Percentiles rank a stretch among this genome's conserved stretches.
Evolutionary conservation across 1,139 yeast genomes (phyloP).

Genomic region (Debaryomyces robertsiae): DNA sequence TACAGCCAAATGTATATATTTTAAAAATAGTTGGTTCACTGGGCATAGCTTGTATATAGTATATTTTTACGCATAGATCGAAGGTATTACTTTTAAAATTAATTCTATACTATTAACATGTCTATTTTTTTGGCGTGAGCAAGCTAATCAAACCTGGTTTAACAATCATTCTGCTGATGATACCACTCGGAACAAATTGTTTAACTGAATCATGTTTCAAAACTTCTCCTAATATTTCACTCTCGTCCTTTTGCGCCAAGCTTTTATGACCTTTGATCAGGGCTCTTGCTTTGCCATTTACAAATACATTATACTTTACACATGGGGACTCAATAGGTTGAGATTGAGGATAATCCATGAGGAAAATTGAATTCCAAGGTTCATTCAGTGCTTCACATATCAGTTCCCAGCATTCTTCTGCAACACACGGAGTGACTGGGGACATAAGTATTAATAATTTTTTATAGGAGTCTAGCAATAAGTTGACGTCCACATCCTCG

Average conservation of each 20-base stretch:
- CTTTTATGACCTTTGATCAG: slow-evolving; percentile 40
- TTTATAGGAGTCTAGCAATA: slow-evolving; percentile 44
- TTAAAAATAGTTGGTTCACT: slow-evolving; percentile 14
- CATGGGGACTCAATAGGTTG: slow-evolving; percentile 39
- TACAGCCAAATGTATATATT: slow-evolving; percentile 18
- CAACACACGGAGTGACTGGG: slow-evolving; percentile 77
- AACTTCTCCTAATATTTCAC: slow-evolving; percentile 21
- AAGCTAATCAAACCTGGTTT: slow-evolving; percentile 29
- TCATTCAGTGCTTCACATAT: slow-evolving; percentile 33
- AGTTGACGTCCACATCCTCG: slow-evolving; percentile 27
- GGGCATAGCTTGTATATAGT: slow-evolving; percentile 12
- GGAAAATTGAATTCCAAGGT: slow-evolving; percentile 57
- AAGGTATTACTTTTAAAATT: slow-evolving; percentile 10
- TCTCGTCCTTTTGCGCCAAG: slow-evolving; percentile 32
- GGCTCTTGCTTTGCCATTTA: slow-evolving; percentile 70
- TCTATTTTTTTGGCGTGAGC: slow-evolving; percentile 15
- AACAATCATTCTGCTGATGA: slow-evolving; percentile 20
- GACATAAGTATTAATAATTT: slow-evolving; percentile 61
- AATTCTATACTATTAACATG: slow-evolving; percentile 12
- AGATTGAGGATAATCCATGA: slow-evolving; percentile 53
- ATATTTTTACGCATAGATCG: slow-evolving; percentile 2
- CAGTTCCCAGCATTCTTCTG: slow-evolving; percentile 81
- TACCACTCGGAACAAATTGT: slow-evolving; percentile 12
- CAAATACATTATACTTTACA: slow-evolving; percentile 53
- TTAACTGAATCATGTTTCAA: slow-evolving; percentile 14